Evolutionary conservation across 768 basidiomycete genomes (phyloP), one percentile per base, ranked within the genome.

Genomic region (Naganishia randhawae): DNA sequence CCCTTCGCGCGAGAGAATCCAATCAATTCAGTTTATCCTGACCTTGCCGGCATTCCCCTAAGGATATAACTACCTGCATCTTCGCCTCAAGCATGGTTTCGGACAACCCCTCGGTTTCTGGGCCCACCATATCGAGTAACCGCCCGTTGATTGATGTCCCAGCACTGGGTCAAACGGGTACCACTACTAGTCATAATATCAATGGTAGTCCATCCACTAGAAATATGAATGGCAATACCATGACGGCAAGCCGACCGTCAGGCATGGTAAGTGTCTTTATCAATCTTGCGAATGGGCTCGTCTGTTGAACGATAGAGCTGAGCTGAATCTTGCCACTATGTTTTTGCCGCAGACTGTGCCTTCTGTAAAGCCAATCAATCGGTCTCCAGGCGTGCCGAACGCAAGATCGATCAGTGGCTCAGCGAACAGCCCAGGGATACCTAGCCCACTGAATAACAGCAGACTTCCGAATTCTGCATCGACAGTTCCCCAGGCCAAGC

Each of bases 181-280:
- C 22, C 7, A 41, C 37, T 8, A 6, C 31, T 22, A 61, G 2
- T 22, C 25, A 6, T 3, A 39, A 6, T 39, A 29, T 61, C 57
- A 61, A 61, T 61, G 57, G 57, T 39, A n/a, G 4, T 41, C 41
- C 57, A 22, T 39, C 39, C 33, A 14, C 54, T 17, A 33, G 16
- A 61, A 61, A 41, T 41, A 61, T 61, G 57, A 61, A 41, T 29
- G 57, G 57, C 22, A 61, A 39, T 61, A 29, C 57, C 33, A 13
- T 29, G 3, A 42, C 57, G 37, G 57, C 57, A 7, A 27, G 37
- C 25, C 57, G 57, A 35, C 57, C 57, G n/a, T 2, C 33, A 7
- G 57, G 37, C 2, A 29, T 39, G n/a, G 57, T 61, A n/a, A 42
- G 57, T 61, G 7, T 48, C 5, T 16, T 7, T 1, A 4, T 22